Percentiles rank a stretch among this genome's conserved stretches.
Evolutionary conservation across 495 filamentous ascomycete genomes (phyloP).

Genomic region (Copromyces sp.): DNA sequence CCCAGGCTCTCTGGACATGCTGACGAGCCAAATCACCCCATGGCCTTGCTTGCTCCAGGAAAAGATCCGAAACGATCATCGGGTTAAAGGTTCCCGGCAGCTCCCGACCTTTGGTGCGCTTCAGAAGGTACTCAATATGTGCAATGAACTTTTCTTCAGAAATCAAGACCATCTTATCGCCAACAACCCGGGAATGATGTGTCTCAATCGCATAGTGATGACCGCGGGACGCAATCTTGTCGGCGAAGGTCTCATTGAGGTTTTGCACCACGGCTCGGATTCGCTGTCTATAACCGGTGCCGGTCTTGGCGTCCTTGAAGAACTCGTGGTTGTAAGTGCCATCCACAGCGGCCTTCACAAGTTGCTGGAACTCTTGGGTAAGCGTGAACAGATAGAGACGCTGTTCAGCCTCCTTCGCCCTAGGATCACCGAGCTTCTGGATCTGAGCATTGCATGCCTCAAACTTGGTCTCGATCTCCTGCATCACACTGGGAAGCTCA

Average conservation of each 20-base stretch:
- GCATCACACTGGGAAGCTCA: constrained; percentile 49
- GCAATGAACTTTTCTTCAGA: constrained; percentile 18
- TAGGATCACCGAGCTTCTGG: constrained; percentile 36
- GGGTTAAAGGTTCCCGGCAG: constrained; percentile 40
- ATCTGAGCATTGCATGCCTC: constrained; percentile 25
- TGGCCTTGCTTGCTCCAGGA: constrained; percentile 30
- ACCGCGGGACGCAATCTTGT: constrained; percentile 35
- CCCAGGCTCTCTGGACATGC: constrained; percentile 18
- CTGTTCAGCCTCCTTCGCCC: constrained; percentile 41
- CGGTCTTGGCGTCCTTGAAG: constrained; percentile 36
- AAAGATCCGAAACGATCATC: constrained; percentile 35
- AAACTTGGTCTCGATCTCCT: constrained; percentile 40
- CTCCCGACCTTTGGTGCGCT: constrained; percentile 28
- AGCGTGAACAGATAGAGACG: constrained; percentile 41
- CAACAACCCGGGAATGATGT: constrained; percentile 17
- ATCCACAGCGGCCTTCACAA: constrained; percentile 42
- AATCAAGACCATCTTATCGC: not conserved
- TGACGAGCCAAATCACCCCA: constrained; percentile 24
- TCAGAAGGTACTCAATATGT: constrained; percentile 23
- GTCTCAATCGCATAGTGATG: constrained; percentile 21
- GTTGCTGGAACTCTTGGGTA: constrained; percentile 38
- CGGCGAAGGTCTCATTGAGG: constrained; percentile 45
- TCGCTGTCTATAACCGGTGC: constrained; percentile 35
- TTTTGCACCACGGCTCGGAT: constrained; percentile 53
- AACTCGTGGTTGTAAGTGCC: constrained; percentile 49